phyloP scores from a whole-genome alignment of 2,329 filamentous ascomycete genomes.

The Rutstroemia sp. region DNA sequence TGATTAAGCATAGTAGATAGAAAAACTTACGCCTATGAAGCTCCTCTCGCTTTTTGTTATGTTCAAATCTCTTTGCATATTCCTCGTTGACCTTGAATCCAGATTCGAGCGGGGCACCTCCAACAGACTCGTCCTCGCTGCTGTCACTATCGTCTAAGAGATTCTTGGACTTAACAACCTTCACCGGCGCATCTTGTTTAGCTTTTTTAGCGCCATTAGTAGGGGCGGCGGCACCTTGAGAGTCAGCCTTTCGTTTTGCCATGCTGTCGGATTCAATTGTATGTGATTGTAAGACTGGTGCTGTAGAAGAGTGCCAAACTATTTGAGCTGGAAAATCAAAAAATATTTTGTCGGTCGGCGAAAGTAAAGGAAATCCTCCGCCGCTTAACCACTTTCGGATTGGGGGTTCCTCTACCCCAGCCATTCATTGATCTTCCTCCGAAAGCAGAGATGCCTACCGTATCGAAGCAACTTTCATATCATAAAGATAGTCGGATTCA shows the following conservation, averaged over 20 bases:
- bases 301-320: background rate
- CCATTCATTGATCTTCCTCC: slow-evolving; percentile 7
- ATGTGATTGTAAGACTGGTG: background rate
- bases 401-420: background rate
- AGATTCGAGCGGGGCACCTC: slow-evolving; percentile 31
- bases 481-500: background rate
- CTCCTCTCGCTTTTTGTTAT: slow-evolving; percentile 97
- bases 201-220: slow-evolving; percentile 22
- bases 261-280: slow-evolving; percentile 17
- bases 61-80: slow-evolving; percentile 81
- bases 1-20: slow-evolving; percentile 19
- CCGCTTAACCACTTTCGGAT: background rate
- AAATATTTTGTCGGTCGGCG: slow-evolving; percentile 3
- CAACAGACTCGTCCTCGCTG: slow-evolving; percentile 29
- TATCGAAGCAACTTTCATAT: background rate
- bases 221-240: slow-evolving; percentile 13
- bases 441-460: slow-evolving; percentile 5
- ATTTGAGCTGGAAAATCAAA: slow-evolving; percentile 1
- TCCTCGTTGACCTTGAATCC: slow-evolving; percentile 81
- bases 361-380: background rate
- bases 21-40: slow-evolving; percentile 53
- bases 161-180: slow-evolving; percentile 16
- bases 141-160: slow-evolving; percentile 44
- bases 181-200: slow-evolving; percentile 17
- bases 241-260: slow-evolving; percentile 30